Evolutionary conservation across 257 asterid genomes (phyloP).

Genomic region (Jacaranda copaia): DNA sequence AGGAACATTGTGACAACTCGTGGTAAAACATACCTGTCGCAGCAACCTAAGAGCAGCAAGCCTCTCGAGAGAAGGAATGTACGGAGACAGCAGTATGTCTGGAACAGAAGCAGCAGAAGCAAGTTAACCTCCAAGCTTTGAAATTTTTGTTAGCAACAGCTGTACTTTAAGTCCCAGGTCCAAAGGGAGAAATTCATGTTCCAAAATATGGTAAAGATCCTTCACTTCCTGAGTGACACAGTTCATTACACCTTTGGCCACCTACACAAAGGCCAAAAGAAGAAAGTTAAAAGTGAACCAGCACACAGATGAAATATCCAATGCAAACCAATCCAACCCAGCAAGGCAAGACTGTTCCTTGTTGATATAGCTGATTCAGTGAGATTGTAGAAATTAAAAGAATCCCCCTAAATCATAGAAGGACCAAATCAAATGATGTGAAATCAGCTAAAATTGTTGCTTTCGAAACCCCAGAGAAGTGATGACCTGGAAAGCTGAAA

Average conservation of each 20-base stretch:
- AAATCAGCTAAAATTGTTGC: slow-evolving; percentile 28
- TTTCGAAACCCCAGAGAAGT: slow-evolving; percentile 80
- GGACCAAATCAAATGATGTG: background rate
- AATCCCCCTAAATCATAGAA: slow-evolving; percentile 5
- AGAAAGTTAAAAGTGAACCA: slow-evolving; percentile 5
- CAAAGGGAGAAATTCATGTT: slow-evolving; percentile 73
- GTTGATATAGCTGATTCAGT: background rate
- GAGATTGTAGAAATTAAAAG: slow-evolving; percentile 12
- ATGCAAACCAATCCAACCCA: background rate
- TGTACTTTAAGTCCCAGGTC: slow-evolving; percentile 80
- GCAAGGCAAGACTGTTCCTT: background rate
- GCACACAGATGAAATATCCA: background rate
- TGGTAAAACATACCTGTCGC: slow-evolving; percentile 62
- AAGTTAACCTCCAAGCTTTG: slow-evolving; percentile 82
- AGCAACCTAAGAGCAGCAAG: slow-evolving; percentile 87
- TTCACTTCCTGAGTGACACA: slow-evolving; percentile 92
- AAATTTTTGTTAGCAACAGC: slow-evolving; percentile 66
- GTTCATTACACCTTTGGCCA: slow-evolving; percentile 86
- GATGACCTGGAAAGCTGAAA: slow-evolving; percentile 89
- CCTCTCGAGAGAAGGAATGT: slow-evolving; percentile 79
- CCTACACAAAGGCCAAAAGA: slow-evolving; percentile 51
- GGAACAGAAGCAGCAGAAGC: slow-evolving; percentile 79
- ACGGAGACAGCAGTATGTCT: slow-evolving; percentile 68
- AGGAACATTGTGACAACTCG: background rate
- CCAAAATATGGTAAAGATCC: slow-evolving; percentile 74